These are phyloP conservation scores for Capillidium rhysosporum DNA, from an alignment of 371 early-diverging fungal species.

Conservation along the genomic window DNA sequence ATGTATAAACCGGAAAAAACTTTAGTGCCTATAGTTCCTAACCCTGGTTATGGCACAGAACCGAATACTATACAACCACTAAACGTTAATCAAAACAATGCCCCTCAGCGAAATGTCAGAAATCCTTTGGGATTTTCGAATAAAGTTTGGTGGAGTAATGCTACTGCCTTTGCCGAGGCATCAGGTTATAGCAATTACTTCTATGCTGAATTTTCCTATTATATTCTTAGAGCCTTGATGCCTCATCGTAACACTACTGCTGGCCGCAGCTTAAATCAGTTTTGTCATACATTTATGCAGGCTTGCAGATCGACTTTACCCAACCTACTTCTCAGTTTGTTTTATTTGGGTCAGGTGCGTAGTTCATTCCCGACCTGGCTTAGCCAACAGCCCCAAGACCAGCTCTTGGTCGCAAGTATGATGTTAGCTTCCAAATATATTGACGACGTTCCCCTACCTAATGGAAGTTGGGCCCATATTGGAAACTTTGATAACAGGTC, in stretches of 20 bases:
- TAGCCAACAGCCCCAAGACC: background rate
- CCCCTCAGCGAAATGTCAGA: no score
- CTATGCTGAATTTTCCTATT: conserved; percentile 2
- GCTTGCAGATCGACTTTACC: background rate
- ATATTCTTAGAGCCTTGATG: background rate
- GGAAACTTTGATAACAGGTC: background rate
- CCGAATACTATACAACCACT: no score
- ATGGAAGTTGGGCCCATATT: background rate
- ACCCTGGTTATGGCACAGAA: no score
- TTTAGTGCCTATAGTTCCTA: no score
- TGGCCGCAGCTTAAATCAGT: background rate
- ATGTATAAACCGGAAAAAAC: no score
- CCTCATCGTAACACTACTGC: background rate
- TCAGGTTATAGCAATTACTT: background rate
- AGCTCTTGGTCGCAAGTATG: background rate
- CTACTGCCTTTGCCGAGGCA: no score
- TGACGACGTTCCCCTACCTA: background rate
- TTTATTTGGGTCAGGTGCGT: background rate
- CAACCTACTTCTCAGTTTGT: background rate
- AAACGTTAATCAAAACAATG: no score
- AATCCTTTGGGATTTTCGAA: no score
- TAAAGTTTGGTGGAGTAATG: no score
- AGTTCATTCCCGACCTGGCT: background rate
- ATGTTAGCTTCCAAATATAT: conserved; percentile 2
- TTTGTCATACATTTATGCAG: background rate